Evolutionary conservation across 1,139 yeast genomes (phyloP).

Genomic region (Yamadazyma taylorii): DNA sequence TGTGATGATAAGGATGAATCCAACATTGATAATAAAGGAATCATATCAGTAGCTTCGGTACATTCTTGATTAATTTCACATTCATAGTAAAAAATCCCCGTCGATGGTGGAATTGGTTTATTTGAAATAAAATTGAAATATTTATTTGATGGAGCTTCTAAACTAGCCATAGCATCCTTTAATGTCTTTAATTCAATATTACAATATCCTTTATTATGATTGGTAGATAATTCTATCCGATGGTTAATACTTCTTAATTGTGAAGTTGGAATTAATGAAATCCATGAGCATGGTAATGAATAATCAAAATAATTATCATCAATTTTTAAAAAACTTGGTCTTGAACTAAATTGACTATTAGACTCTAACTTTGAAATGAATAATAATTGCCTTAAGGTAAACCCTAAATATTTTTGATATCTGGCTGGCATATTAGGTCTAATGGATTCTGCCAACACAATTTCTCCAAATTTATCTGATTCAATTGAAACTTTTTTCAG

Average conservation of each 20-base stretch:
- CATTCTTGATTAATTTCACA: constrained; percentile 34
- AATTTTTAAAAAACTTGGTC: constrained; percentile 29
- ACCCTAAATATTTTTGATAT: constrained; percentile 24
- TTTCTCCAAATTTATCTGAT: constrained; percentile 14
- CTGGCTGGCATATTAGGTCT: constrained; percentile 18
- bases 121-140: constrained; percentile 39
- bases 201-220: constrained; percentile 30
- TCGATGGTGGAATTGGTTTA: constrained; percentile 29
- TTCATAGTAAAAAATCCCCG: constrained; percentile 41
- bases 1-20: constrained; percentile 37
- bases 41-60: constrained; percentile 30
- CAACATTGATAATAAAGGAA: constrained; percentile 34
- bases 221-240: constrained; percentile 20
- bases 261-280: constrained; percentile 31
- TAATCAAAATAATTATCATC: constrained; percentile 28
- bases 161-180: constrained; percentile 5
- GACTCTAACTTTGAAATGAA: constrained; percentile 22
- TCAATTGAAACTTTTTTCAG: constrained; percentile 6
- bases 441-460: constrained; percentile 7
- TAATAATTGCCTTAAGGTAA: constrained; percentile 29
- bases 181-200: constrained; percentile 22
- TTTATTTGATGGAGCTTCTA: constrained; percentile 10
- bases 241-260: constrained; percentile 21
- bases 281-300: constrained; percentile 43
- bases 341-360: constrained; percentile 22